Percentiles rank a stretch among this genome's conserved stretches.
phyloP scores from a whole-genome alignment of 2,329 filamentous ascomycete genomes.

The Exophiala spinifera region DNA sequence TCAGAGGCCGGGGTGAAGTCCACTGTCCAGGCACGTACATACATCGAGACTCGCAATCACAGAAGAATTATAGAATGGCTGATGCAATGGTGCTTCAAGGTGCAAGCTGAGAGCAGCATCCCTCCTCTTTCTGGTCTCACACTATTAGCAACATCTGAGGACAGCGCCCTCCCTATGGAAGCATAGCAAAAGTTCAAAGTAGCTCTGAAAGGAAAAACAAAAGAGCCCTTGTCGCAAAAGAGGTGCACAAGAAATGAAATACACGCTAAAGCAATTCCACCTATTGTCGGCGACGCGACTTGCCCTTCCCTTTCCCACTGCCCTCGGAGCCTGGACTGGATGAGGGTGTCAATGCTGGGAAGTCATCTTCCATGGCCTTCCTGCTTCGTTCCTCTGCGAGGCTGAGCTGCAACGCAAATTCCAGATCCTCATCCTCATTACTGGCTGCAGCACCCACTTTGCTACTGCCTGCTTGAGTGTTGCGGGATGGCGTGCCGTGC shows the following conservation, averaged over 20 bases:
- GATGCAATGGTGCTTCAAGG: no score
- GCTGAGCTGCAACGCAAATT: constrained; percentile 61
- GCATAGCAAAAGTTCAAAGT: no score
- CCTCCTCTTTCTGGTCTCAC: no score
- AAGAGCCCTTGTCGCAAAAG: neutral
- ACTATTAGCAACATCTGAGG: no score
- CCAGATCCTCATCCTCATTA: constrained; percentile 55
- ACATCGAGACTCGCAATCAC: neutral
- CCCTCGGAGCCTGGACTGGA: constrained; percentile 25
- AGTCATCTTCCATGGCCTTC: constrained; percentile 31
- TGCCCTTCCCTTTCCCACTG: constrained; percentile 23
- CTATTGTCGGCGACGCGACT: constrained; percentile 18
- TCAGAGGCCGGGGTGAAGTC: neutral
- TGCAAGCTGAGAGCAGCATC: no score
- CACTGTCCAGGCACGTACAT: neutral
- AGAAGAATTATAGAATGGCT: no score
- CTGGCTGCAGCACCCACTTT: constrained; percentile 34
- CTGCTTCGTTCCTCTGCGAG: constrained; percentile 57
- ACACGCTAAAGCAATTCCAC: neutral
- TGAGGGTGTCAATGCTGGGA: constrained; percentile 32
- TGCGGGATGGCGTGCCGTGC: constrained; percentile 23
- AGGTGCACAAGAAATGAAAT: neutral
- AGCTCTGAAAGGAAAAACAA: no score
- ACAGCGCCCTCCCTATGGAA: no score
- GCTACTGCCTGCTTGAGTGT: constrained; percentile 35